Evolutionary conservation across 1,139 yeast genomes (phyloP).

Genomic region (Yamadazyma spencermartinsiae): DNA sequence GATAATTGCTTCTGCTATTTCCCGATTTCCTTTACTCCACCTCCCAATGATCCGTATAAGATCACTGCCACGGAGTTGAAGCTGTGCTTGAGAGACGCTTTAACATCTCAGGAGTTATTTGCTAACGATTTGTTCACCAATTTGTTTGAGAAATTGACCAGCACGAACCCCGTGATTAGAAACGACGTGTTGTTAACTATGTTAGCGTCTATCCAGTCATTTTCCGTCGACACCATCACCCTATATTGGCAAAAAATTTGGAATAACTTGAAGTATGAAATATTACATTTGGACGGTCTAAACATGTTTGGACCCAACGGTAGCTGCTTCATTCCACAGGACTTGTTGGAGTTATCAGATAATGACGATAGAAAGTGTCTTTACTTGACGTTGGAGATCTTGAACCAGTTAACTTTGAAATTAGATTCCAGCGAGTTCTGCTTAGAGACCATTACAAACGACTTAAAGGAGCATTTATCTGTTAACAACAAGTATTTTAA

Average conservation of each 20-base stretch:
- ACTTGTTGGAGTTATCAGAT: conserved; percentile 31
- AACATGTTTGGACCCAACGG: conserved; percentile 28
- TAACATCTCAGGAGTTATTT: conserved; percentile 63
- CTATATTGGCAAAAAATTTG: conserved; percentile 74
- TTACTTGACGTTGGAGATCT: conserved; percentile 48
- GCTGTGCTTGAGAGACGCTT: conserved; percentile 52
- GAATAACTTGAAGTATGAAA: conserved; percentile 87
- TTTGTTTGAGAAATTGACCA: conserved; percentile 78
- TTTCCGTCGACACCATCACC: conserved; percentile 47
- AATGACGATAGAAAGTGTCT: conserved; percentile 42
- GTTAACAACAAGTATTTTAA: conserved; percentile 55
- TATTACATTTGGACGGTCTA: conserved; percentile 63
- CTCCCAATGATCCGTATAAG: conserved; percentile 85
- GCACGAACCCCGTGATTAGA: conserved; percentile 77
- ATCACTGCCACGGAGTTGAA: conserved; percentile 77
- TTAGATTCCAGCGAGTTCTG: conserved; percentile 28
- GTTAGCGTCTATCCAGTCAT: conserved; percentile 52
- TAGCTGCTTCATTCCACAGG: conserved; percentile 28
- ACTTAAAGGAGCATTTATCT: conserved; percentile 55
- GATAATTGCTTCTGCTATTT: conserved; percentile 93
- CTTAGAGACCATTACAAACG: conserved; percentile 48
- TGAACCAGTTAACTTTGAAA: conserved; percentile 41
- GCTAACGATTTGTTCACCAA: conserved; percentile 77
- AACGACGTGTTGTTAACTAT: conserved; percentile 73
- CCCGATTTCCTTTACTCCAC: conserved; percentile 94